These are phyloP conservation scores for Aspergillus fischeri DNA, from an alignment of 2,329 filamentous ascomycete species.

Conservation along the genomic window DNA sequence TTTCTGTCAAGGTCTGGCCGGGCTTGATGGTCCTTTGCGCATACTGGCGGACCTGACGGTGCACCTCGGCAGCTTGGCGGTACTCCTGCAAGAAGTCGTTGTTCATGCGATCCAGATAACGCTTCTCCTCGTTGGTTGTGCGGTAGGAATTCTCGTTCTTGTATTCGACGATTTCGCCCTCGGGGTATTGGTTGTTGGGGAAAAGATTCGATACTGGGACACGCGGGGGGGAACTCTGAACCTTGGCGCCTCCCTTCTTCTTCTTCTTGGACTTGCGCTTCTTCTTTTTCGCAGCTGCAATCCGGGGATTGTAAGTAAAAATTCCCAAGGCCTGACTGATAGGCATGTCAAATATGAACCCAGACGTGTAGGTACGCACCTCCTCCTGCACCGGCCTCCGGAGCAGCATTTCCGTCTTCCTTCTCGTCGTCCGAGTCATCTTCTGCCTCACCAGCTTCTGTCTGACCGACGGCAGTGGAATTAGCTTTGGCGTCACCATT, in stretches of 20 bases:
- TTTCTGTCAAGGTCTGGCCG: conserved; percentile 73
- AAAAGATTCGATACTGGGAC: conserved; percentile 71
- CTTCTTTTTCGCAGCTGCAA: conserved; percentile 63
- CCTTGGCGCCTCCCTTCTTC: conserved; percentile 58
- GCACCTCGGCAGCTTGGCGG: conserved; percentile 80
- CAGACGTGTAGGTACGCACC: conserved; percentile 21
- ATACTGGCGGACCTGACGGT: conserved; percentile 81
- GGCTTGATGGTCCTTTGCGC: conserved; percentile 77
- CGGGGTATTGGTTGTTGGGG: conserved; percentile 66
- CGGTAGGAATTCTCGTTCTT: conserved; percentile 71
- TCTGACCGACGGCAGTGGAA: conserved; percentile 26
- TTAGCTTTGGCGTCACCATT: conserved; percentile 33
- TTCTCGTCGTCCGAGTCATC: conserved; percentile 55
- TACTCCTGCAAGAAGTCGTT: conserved; percentile 77
- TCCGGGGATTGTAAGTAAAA: neutral
- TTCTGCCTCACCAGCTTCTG: conserved; percentile 46
- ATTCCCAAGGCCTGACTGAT: neutral
- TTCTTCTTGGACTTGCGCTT: conserved; percentile 75
- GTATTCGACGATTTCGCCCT: conserved; percentile 76
- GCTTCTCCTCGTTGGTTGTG: conserved; percentile 80
- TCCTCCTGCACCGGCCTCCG: conserved; percentile 37
- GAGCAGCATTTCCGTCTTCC: conserved; percentile 43
- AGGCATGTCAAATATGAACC: neutral
- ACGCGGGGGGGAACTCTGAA: conserved; percentile 72
- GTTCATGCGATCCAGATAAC: conserved; percentile 75